Conservation (phyloP, 306 rosid genomes). For the Ziziphus jujuba region DNA sequence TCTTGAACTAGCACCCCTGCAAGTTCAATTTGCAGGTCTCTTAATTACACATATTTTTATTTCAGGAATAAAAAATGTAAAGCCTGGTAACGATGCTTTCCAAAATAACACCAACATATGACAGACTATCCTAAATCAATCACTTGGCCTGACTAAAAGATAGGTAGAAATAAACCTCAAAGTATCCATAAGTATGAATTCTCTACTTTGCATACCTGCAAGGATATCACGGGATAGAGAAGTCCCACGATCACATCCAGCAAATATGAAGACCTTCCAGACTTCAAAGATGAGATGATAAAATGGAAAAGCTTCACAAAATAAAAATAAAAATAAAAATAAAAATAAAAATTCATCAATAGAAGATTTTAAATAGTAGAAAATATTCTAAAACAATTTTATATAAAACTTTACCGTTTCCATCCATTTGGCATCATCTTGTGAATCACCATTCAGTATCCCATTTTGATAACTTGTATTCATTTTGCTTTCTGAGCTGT, state of each 20-base stretch:
- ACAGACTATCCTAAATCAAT: not conserved
- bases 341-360: conserved; percentile 27
- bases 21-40: too few relatives aligned
- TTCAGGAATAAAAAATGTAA: too few relatives aligned
- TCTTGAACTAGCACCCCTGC: too few relatives aligned
- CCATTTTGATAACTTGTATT: conserved; percentile 62
- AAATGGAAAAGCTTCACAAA: conserved; percentile 79
- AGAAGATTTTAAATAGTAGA: conserved; percentile 21
- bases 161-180: not conserved
- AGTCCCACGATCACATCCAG: conserved; percentile 82
- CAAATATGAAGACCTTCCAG: conserved; percentile 84
- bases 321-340: conserved; percentile 28
- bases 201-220: conserved; percentile 63
- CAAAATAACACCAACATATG: not conserved
- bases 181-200: conserved; percentile 8
- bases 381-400: conserved; percentile 17
- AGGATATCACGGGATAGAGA: conserved; percentile 90
- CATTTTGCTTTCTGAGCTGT: conserved; percentile 44
- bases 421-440: conserved; percentile 94
- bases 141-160: not conserved
- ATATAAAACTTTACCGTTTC: conserved; percentile 70
- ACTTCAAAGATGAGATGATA: conserved; percentile 86
- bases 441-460: conserved; percentile 63
- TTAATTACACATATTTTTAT: too few relatives aligned
- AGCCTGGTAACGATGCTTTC: not conserved